Conservation (phyloP, 2,329 filamentous ascomycete genomes). For the Penicillium sp. region DNA sequence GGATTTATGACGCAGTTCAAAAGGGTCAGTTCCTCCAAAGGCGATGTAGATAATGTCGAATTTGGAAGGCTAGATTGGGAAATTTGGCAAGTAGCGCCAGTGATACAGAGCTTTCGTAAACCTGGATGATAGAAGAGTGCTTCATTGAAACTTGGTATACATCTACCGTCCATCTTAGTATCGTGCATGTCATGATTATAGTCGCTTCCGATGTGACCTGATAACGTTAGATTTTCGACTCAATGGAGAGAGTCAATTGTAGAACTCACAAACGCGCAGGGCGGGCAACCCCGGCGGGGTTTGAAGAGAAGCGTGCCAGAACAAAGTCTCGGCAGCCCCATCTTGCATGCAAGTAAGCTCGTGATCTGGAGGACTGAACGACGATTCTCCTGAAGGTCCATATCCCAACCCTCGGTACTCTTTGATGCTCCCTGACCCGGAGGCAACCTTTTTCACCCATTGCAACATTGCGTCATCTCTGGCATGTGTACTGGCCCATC, state of each 20-base stretch:
- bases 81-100: background rate
- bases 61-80: accelerated
- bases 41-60: background rate
- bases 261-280: slow-evolving; percentile 3
- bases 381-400: background rate
- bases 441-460: background rate
- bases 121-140: slow-evolving; percentile 3
- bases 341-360: background rate
- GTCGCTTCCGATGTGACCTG: slow-evolving; percentile 9
- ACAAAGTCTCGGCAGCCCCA: background rate
- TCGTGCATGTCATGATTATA: background rate
- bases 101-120: slow-evolving; percentile 5
- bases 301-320: background rate
- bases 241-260: background rate
- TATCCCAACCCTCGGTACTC: background rate
- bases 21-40: slow-evolving; percentile 6
- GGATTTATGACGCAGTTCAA: slow-evolving; percentile 2
- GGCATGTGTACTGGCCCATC: background rate
- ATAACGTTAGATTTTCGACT: background rate
- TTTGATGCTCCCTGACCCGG: background rate
- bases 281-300: background rate
- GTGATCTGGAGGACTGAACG: background rate
- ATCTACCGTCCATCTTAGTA: background rate
- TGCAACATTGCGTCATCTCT: background rate
- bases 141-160: background rate